Percentiles rank a stretch among this genome's conserved stretches.
Conservation (phyloP, 148 eudicot genomes). For the Gaultheria prostrata region DNA sequence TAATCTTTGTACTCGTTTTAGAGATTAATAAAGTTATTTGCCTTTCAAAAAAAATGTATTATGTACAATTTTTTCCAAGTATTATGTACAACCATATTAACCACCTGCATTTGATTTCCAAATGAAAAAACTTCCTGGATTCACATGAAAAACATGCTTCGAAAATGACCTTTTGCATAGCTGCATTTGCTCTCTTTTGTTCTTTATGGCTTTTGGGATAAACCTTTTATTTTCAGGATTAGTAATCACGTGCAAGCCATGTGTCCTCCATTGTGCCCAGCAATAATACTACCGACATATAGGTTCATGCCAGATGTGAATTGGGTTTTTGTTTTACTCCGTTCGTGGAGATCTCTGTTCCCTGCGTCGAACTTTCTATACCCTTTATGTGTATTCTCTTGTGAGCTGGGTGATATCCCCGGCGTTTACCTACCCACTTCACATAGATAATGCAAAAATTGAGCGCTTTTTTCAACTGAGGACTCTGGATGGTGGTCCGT, state of each 20-base stretch:
- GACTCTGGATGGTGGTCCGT: too few species aligned
- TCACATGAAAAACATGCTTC: background rate
- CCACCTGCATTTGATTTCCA: background rate
- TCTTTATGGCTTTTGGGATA: background rate
- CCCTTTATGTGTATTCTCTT: too few species aligned
- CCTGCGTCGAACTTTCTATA: too few species aligned
- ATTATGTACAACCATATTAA: background rate
- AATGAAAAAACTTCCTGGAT: background rate
- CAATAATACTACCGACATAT: background rate
- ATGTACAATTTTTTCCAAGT: background rate
- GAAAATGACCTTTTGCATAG: background rate
- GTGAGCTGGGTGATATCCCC: too few species aligned
- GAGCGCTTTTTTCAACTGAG: too few species aligned
- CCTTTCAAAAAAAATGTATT: too few species aligned
- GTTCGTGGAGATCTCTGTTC: too few species aligned
- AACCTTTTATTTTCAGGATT: background rate
- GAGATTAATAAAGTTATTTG: too few species aligned
- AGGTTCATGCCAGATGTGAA: background rate
- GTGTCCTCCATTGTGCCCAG: background rate
- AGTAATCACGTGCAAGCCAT: conserved; percentile 10
- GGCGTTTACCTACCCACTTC: too few species aligned
- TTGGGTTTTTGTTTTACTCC: too few species aligned
- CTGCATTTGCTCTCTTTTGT: background rate
- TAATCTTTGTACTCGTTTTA: too few species aligned
- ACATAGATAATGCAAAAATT: too few species aligned